Evolutionary conservation across 306 rosid species (phyloP).

Genomic region (Leucaena leucocephala): DNA sequence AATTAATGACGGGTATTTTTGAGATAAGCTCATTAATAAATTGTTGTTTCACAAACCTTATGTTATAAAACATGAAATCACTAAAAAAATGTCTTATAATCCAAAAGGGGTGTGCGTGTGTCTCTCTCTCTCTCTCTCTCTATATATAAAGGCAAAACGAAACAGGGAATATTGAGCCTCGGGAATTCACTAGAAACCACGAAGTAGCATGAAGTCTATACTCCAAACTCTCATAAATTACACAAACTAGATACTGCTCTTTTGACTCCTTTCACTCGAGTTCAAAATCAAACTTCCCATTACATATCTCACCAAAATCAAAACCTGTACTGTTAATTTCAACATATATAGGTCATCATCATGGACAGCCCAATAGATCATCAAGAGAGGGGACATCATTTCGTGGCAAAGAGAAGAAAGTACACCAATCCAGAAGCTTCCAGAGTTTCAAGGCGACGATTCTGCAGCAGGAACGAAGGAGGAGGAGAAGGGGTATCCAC

Average conservation of each 20-base stretch:
- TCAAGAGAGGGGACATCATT: not conserved
- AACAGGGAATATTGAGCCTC: too few relatives aligned
- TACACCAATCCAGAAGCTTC: not conserved
- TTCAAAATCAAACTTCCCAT: not conserved
- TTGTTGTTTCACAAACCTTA: too few relatives aligned
- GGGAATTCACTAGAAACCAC: too few relatives aligned
- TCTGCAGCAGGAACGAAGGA: not conserved
- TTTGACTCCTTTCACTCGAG: not conserved
- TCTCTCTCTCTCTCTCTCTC: too few relatives aligned
- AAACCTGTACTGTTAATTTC: not conserved
- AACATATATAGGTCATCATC: not conserved
- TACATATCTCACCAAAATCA: not conserved
- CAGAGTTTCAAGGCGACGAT: not conserved
- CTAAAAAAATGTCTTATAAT: too few relatives aligned
- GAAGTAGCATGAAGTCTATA: not conserved
- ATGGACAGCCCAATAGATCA: constrained; percentile 8
- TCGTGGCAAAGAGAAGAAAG: not conserved
- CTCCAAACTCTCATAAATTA: not conserved
- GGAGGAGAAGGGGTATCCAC: constrained; percentile 11
- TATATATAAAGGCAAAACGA: too few relatives aligned
- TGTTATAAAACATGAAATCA: too few relatives aligned
- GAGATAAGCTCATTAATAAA: too few relatives aligned
- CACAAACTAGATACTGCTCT: too few relatives aligned
- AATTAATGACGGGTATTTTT: too few relatives aligned
- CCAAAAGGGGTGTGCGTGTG: too few relatives aligned